Conservation (phyloP, 139 green algal species). For the Tetraselmis chui region DNA sequence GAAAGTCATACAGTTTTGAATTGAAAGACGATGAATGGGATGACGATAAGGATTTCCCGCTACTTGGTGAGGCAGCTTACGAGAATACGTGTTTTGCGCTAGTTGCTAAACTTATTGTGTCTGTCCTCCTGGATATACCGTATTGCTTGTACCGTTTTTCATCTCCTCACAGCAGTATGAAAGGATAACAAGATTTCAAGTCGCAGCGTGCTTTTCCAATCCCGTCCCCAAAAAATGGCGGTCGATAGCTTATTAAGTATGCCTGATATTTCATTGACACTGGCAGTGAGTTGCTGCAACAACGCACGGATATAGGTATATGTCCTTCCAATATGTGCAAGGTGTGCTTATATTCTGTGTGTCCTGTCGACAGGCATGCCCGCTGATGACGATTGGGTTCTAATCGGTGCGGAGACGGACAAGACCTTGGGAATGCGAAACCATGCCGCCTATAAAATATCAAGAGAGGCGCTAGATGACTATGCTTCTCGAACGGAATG, state of each 20-base stretch:
- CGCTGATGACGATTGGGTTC: slow-evolving; percentile 12
- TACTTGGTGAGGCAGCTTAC: not conserved
- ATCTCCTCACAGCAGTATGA: not conserved
- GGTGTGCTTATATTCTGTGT: not conserved
- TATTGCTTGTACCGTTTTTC: not conserved
- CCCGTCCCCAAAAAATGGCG: too few relatives aligned
- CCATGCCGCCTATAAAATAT: slow-evolving; percentile 10
- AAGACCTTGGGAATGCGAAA: slow-evolving; percentile 11
- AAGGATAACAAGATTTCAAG: not conserved
- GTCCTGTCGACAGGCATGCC: not conserved
- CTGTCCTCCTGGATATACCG: not conserved
- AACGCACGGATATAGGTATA: too few relatives aligned
- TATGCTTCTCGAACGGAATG: slow-evolving; percentile 10
- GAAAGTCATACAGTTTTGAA: not conserved
- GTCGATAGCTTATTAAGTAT: too few relatives aligned
- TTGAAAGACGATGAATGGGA: not conserved
- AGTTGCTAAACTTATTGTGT: not conserved
- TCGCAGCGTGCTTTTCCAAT: not conserved
- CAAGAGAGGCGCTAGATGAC: not conserved
- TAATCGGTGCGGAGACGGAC: slow-evolving; percentile 12
- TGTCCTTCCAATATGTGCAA: not conserved
- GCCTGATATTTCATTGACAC: too few relatives aligned
- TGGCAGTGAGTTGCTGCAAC: too few relatives aligned
- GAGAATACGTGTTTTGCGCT: not conserved
- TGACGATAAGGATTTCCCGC: not conserved